Evolutionary conservation across 495 filamentous ascomycete genomes (phyloP).

Genomic region (Penicillium antarcticum): DNA sequence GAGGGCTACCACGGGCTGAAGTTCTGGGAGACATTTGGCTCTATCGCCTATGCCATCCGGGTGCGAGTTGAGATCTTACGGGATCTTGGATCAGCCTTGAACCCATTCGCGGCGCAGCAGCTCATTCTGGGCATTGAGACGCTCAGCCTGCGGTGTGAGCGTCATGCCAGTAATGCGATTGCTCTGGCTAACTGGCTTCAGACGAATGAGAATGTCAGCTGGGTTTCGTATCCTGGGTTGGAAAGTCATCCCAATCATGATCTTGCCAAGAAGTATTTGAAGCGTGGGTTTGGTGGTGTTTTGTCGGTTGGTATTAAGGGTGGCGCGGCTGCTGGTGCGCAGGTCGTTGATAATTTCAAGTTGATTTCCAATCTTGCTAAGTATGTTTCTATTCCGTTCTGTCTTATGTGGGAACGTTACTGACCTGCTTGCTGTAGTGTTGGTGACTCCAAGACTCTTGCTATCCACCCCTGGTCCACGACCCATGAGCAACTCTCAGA

Average conservation of each 20-base stretch:
- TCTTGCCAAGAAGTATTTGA: conserved; percentile 85
- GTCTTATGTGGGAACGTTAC: neutral
- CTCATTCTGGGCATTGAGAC: conserved; percentile 90
- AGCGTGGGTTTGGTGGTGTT: conserved; percentile 86
- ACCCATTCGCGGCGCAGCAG: conserved; percentile 95
- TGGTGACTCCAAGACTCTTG: conserved; percentile 77
- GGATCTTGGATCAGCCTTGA: conserved; percentile 79
- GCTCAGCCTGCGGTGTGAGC: conserved; percentile 76
- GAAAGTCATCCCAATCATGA: conserved; percentile 77
- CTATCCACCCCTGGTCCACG: conserved; percentile 94
- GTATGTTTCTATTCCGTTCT: conserved; percentile 32
- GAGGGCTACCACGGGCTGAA: conserved; percentile 95
- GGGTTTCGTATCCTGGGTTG: conserved; percentile 93
- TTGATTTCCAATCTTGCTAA: conserved; percentile 91
- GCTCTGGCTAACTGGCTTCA: conserved; percentile 81
- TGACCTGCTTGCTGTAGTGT: conserved; percentile 40
- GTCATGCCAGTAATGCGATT: conserved; percentile 83
- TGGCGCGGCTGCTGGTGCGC: conserved; percentile 72
- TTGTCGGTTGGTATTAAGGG: conserved; percentile 93
- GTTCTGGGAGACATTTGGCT: conserved; percentile 95
- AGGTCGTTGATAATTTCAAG: conserved; percentile 93
- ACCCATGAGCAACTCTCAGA: conserved; percentile 93
- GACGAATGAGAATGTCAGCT: conserved; percentile 76
- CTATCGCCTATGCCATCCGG: conserved; percentile 78
- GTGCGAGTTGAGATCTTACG: conserved; percentile 84